Evolutionary conservation across 83 land plant species (phyloP), one percentile per base, ranked within the genome.

Genomic region (Diphasiastrum complanatum): DNA sequence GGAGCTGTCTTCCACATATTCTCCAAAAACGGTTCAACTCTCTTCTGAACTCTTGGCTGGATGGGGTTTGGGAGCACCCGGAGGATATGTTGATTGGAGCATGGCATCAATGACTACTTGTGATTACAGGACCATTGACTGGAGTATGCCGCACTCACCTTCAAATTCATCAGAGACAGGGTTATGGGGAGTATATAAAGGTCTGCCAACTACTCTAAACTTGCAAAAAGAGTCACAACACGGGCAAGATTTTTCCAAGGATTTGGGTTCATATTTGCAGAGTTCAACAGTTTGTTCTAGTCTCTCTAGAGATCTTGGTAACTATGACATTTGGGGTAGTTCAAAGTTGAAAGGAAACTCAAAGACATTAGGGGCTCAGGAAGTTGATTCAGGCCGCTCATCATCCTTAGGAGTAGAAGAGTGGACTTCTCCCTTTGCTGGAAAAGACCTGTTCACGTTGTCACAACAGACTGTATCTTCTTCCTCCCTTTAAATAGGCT

Each of bases 391-490:
- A 11, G 70, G 60, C 32, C 55, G 35, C 41, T 32, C 71, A 23
- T 33, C 79, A 33, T 51, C n/a, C n/a, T n/a, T n/a, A n/a, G n/a
- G n/a, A n/a, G n/a, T 68, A 16, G 66, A 62, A 3, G 93, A 87
- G 52, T 87, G 89, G 93, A 79, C 83, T 11, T 79, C 82, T 34
- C 95, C 95, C 0, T 88, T 88, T 78, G 88, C 77, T 49, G 86
- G 72, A 63, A 73, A 77, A 46, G 91, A 86, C 45, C 63, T 83
- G 18, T 80, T 86, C 53, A 69, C 75, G 22, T 58, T 74, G 33
- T 65, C 87, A 16, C 75, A 79, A 46, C 81, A 76, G 73, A 75
- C 60, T 61, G 82, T 80, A 45, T 65, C 78, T 59, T 77, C 83
- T 6, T 83, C 83, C 2, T 70, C 84, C 30, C 71, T 74, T n/a